Base-by-base conservation (phyloP, 768 basidiomycete genomes). In the Scleroderma citrinum region DNA sequence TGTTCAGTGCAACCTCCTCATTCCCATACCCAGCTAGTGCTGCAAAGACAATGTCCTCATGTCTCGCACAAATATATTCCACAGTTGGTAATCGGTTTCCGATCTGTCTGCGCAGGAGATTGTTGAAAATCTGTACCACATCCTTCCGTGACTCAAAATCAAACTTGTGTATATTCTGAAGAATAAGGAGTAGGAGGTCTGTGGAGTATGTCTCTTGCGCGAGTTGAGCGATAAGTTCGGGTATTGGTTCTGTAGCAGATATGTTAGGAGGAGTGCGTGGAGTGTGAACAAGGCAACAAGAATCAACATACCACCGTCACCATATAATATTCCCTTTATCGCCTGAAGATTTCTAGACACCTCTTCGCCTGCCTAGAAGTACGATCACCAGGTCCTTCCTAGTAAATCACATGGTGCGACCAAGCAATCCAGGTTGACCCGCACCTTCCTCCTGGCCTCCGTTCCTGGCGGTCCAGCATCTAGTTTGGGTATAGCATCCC, bases 61-160 rank as follows among this genome's bases (percentile, higher is more conserved):
- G 83, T 59, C 88, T 87, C 32, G 80, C 79, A 7, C 76, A 77
- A 14, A 98, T 80, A 59, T 96, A 93, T 57, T 99, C 96, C 42
- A 98, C 93, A 0, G 96, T 98, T n/a, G 96, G 96, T 71, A 82
- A 87, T 38, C 95, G 82, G 4, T 85, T 76, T 35, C 96, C 96
- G 58, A 99, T 96, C 69, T 97, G 93, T 41, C 96, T 79, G 41
- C 86, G 77, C 23, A 88, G 71, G 17, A 99, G 81, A 56, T 92
- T 86, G 69, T 93, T 96, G 76, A 88, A 88, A 57, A 87, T 86
- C 68, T 88, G 85, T 0, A 87, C 85, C 31, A 87, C 85, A 54
- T 89, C 87, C 66, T 87, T 87, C 49, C 91, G 78, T 24, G 92
- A 85, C 70, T 98, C 95, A 59, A 98, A 97, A 62, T 98, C 95